These are phyloP conservation scores for Talaromyces amestolkiae DNA, from an alignment of 2,329 filamentous ascomycete species.

Conservation along the genomic window DNA sequence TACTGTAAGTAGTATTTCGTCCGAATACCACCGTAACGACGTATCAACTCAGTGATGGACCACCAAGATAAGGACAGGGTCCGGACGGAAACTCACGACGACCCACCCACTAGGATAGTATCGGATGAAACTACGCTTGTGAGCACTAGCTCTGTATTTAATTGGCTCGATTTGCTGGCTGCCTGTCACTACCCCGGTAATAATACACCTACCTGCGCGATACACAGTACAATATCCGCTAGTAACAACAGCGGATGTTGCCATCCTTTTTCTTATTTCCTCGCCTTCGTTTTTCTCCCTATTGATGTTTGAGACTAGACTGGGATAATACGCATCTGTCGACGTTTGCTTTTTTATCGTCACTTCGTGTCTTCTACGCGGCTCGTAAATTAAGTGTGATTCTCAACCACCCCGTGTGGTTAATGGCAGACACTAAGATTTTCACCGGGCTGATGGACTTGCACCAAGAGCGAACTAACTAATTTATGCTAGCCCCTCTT, in stretches of 20 bases:
- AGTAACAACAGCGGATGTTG: neutral
- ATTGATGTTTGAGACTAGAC: neutral
- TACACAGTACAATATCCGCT: neutral
- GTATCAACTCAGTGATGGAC: too few species aligned
- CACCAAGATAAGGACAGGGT: constrained; percentile 3
- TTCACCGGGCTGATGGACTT: neutral
- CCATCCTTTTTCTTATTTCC: neutral
- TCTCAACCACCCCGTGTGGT: too few species aligned
- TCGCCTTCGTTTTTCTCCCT: neutral
- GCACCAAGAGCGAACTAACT: neutral
- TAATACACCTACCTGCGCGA: neutral
- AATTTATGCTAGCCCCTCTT: neutral
- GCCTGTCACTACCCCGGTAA: constrained; percentile 8
- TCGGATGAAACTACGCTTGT: neutral
- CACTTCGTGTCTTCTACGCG: neutral
- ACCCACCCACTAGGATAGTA: neutral
- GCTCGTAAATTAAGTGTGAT: neutral
- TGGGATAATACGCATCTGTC: neutral
- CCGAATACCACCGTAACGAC: neutral
- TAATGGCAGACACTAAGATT: neutral
- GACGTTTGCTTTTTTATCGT: neutral
- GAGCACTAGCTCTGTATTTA: neutral
- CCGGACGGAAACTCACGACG: constrained; percentile 2
- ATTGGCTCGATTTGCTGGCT: neutral
- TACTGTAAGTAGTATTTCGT: neutral